Base-by-base conservation (phyloP, 345 rosid species). In the Lagerstroemia speciosa region DNA sequence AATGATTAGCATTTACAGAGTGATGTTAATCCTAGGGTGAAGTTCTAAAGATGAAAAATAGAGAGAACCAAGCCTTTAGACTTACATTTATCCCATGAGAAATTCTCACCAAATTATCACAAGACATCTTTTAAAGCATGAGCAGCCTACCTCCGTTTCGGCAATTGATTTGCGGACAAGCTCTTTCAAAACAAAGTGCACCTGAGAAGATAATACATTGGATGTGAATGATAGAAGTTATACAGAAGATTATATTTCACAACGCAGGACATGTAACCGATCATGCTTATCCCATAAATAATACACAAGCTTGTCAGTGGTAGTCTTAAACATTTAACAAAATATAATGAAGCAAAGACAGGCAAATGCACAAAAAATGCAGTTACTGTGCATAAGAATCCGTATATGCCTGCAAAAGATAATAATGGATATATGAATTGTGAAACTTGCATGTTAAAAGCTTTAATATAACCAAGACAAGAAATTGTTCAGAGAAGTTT, bases 151-250 rank as follows among this genome's bases (percentile, higher is more conserved):
- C 96, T 87, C 96, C 53, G 98, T 94, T 77, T 82, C 91, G 52
- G 92, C 83, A 68, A 94, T 94, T 0, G 99, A 94, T 78, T 89
- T 91, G 69, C 99, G 88, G 65, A 94, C 99, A 71, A 94, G 92
- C 77, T 94, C 99, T 80, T 94, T 94, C 86, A 92, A 77, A 63
- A 94, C 83, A 64, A 92, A 87, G 78, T 94, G 99, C 62, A 94
- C 99, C 99, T 94, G 72, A 52, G 52, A 58, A 65, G 67, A 41
- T 26, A 34, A 41, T 11, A 69, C 57, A 69, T 20, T 4, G 66
- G 12, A 19, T 48, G 38, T 5, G 30, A 48, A 71, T 48, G 20
- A 58, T 26, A 6, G 3, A 15, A 27, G 64, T 64, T 38, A 65
- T 38, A 11, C 19, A 32, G 58, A 40, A 45, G 29, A 10, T 36